Evolutionary conservation across 129 eudicot genomes (phyloP).

Genomic region (Calendula officinalis): DNA sequence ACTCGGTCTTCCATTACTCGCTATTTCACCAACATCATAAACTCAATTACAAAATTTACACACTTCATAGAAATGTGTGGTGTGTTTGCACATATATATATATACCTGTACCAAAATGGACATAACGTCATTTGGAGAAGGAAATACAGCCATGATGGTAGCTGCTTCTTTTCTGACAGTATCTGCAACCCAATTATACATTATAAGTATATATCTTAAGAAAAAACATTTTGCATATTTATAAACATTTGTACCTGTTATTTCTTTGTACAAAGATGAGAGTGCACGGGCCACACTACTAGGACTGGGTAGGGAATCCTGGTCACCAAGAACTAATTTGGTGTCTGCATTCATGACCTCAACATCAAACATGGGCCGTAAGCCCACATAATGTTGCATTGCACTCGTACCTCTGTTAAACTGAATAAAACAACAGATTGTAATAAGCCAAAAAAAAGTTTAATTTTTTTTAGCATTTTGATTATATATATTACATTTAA

Average conservation of each 20-base stretch:
- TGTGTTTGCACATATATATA: background rate
- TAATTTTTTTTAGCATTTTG: background rate
- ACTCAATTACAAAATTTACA: background rate
- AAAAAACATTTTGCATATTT: background rate
- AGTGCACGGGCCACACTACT: conserved; percentile 93
- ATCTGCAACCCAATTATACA: conserved; percentile 47
- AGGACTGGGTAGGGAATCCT: conserved; percentile 81
- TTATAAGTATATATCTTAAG: conserved; percentile 13
- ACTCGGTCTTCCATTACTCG: conserved; percentile 93
- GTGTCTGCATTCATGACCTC: conserved; percentile 95
- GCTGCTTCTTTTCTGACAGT: conserved; percentile 93
- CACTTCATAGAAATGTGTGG: background rate
- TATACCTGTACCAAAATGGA: conserved; percentile 93
- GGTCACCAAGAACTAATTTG: conserved; percentile 82
- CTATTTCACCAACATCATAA: conserved; percentile 35
- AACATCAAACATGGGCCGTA: conserved; percentile 96
- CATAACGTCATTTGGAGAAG: conserved; percentile 98
- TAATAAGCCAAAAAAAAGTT: background rate
- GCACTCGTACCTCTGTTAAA: conserved; percentile 98
- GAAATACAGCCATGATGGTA: conserved; percentile 93
- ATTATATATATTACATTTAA: background rate
- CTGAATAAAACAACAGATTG: conserved; percentile 41
- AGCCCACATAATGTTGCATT: conserved; percentile 97
- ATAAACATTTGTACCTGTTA: conserved; percentile 54
- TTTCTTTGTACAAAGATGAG: conserved; percentile 85